phyloP scores from a whole-genome alignment of 176 grass and related monocot genomes.

The Tillandsia leiboldiana region DNA sequence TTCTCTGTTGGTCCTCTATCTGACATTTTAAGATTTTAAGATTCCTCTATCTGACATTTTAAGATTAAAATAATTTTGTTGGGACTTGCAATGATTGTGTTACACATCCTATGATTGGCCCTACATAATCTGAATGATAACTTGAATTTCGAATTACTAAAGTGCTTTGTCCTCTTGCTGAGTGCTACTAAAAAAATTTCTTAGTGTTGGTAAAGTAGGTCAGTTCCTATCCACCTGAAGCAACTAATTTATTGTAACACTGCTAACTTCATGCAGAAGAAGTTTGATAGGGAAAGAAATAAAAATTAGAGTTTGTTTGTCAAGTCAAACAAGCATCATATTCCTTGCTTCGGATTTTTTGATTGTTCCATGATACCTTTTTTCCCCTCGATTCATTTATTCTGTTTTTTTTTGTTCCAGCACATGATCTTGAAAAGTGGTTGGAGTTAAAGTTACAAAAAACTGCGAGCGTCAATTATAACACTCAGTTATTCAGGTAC shows the following conservation, averaged over 20 bases:
- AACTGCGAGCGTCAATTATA: constrained; percentile 77
- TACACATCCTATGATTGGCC: too few species aligned
- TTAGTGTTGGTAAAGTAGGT: constrained; percentile 47
- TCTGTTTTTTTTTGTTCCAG: constrained; percentile 29
- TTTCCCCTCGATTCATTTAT: not conserved
- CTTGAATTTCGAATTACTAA: not conserved
- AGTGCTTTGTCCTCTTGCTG: not conserved
- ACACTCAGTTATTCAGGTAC: constrained; percentile 81
- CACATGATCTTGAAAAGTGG: constrained; percentile 92
- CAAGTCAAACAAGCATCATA: not conserved
- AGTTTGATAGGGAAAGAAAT: not conserved
- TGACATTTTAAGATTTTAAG: too few species aligned
- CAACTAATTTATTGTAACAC: not conserved
- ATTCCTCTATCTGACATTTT: too few species aligned
- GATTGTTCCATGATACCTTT: not conserved
- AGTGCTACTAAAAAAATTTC: not conserved
- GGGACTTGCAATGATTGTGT: too few species aligned
- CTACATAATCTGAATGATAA: not conserved
- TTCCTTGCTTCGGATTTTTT: not conserved
- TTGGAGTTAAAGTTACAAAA: constrained; percentile 89
- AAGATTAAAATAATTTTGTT: too few species aligned
- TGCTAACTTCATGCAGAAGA: not conserved
- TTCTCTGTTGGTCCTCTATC: too few species aligned
- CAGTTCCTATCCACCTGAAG: constrained; percentile 15
- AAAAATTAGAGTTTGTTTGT: not conserved